Conservation (phyloP, 2,329 filamentous ascomycete genomes). For the Penicillium rolfsii region DNA sequence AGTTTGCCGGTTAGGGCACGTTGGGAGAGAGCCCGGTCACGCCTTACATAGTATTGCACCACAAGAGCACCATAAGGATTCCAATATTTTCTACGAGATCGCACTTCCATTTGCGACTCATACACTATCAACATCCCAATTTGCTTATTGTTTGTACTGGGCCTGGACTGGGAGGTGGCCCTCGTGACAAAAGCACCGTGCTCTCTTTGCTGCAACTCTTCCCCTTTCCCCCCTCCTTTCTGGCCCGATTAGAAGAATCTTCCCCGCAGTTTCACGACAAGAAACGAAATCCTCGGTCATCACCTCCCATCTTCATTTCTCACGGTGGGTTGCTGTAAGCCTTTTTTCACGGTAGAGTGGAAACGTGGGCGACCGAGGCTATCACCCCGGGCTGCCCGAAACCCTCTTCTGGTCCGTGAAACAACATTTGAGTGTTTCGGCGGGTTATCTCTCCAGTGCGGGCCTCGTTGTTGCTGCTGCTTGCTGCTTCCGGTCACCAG, state of each 20-base stretch:
- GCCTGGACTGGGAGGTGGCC: conserved; percentile 9
- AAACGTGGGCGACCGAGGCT: not conserved
- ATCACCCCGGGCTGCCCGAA: not conserved
- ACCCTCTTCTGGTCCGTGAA: conserved; percentile 1
- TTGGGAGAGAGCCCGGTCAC: not conserved
- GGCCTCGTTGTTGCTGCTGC: conserved; percentile 1
- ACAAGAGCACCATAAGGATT: not conserved
- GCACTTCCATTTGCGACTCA: not conserved
- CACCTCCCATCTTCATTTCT: not conserved
- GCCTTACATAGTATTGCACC: not conserved
- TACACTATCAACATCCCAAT: not conserved
- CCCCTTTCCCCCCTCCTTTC: conserved; percentile 13
- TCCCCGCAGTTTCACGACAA: conserved; percentile 14
- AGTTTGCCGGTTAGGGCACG: not conserved
- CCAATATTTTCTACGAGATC: not conserved
- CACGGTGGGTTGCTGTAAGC: not conserved
- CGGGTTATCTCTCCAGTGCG: conserved; percentile 3
- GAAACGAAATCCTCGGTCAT: not conserved
- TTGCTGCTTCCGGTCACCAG: conserved; percentile 28
- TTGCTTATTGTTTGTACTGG: not conserved
- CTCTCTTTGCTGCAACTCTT: conserved; percentile 6
- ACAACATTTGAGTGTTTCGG: not conserved
- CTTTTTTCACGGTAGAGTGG: not conserved
- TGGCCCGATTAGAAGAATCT: conserved; percentile 3
- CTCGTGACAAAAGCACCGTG: conserved; percentile 23